These are phyloP conservation scores for Starmerella apicola DNA, from an alignment of 805 yeast genomes.

Conservation along the genomic window DNA sequence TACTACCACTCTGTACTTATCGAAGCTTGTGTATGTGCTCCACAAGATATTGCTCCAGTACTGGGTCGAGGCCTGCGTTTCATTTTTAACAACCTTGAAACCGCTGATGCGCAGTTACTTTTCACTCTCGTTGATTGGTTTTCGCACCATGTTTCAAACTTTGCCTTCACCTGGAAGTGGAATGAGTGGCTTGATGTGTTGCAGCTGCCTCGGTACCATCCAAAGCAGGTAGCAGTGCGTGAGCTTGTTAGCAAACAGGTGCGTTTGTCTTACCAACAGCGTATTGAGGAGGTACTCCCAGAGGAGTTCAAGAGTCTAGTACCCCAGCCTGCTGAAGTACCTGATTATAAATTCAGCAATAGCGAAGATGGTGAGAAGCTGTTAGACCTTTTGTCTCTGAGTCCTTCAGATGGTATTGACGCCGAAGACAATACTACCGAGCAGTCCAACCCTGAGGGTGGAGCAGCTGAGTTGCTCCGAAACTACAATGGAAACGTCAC, in stretches of 20 bases:
- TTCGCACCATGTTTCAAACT: constrained; percentile 82
- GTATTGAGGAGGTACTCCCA: constrained; percentile 62
- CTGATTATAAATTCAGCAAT: constrained; percentile 31
- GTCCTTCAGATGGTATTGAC: too few relatives aligned
- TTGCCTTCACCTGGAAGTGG: constrained; percentile 97
- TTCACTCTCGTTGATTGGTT: constrained; percentile 79
- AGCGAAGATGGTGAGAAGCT: constrained; percentile 21
- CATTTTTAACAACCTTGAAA: constrained; percentile 54
- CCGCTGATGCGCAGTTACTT: constrained; percentile 64
- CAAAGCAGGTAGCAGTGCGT: constrained; percentile 57
- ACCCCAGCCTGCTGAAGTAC: constrained; percentile 28
- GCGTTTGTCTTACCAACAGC: constrained; percentile 61
- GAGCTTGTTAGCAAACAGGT: constrained; percentile 76
- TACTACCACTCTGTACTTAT: constrained; percentile 78
- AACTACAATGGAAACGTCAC: constrained; percentile 8
- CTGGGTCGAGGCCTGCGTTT: constrained; percentile 84
- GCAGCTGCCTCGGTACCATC: constrained; percentile 44
- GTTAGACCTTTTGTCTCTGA: constrained; percentile 31
- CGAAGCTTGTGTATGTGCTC: constrained; percentile 74
- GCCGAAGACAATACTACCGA: constrained; percentile 15
- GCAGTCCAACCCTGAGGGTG: constrained; percentile 23
- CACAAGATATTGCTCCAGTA: constrained; percentile 80
- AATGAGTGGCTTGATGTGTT: constrained; percentile 63
- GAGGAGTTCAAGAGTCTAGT: constrained; percentile 36
- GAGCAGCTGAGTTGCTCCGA: constrained; percentile 26